Percentiles rank a stretch among this genome's conserved stretches.
phyloP scores from a whole-genome alignment of 2,329 filamentous ascomycete genomes.

The Drechslera avenae region DNA sequence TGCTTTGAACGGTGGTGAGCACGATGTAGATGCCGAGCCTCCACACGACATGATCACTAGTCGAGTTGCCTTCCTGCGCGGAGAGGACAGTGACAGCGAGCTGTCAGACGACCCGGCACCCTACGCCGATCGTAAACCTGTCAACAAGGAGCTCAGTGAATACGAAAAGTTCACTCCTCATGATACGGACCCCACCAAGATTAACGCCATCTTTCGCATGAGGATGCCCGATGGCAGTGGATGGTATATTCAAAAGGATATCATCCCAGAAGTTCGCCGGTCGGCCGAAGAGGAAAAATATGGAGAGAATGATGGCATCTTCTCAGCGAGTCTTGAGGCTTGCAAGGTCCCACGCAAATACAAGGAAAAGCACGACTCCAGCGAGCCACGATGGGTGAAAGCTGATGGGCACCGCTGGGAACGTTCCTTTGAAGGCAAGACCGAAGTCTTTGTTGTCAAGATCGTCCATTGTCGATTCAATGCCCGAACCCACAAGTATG shows the following conservation, averaged over 20 bases:
- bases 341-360: constrained; percentile 2
- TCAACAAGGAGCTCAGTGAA: neutral
- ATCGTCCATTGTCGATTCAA: constrained; percentile 8
- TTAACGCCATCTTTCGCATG: neutral
- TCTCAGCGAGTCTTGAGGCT: neutral
- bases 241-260: constrained; percentile 1
- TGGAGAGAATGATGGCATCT: neutral
- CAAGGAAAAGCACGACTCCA: neutral
- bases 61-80: neutral
- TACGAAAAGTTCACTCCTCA: constrained; percentile 4
- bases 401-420: neutral
- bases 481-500: constrained; percentile 3
- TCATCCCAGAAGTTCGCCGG: constrained; percentile 1
- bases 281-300: neutral
- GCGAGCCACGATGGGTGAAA: neutral
- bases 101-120: constrained; percentile 6
- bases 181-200: neutral
- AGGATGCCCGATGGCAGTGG: constrained; percentile 1
- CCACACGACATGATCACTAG: no score
- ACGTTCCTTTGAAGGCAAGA: neutral
- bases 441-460: neutral
- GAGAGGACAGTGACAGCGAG: neutral
- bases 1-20: no score
- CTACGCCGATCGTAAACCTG: neutral
- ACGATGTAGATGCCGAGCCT: no score